Evolutionary conservation across 148 eudicot species (phyloP).

Genomic region (Pharnaceum exiguum): DNA sequence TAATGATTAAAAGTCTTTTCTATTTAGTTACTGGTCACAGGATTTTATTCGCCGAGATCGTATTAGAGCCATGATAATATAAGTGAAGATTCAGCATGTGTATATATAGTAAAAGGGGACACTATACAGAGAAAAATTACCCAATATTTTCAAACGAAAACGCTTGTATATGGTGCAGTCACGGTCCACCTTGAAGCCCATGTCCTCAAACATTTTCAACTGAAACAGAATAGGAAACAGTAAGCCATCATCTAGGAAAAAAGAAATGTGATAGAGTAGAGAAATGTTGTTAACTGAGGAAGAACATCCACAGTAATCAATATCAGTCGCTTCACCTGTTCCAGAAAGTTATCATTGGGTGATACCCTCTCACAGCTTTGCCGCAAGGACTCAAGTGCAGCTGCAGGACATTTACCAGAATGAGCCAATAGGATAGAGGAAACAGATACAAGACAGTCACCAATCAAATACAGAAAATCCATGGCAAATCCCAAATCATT

Average conservation of each 20-base stretch:
- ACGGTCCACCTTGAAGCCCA: slow-evolving; percentile 85
- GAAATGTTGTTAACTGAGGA: slow-evolving; percentile 1
- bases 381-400: slow-evolving; percentile 71
- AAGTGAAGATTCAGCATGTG: background rate
- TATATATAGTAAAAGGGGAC: background rate
- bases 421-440: slow-evolving; percentile 11
- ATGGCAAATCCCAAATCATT: background rate
- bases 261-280: background rate
- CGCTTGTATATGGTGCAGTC: slow-evolving; percentile 74
- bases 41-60: too few species aligned
- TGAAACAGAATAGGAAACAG: slow-evolving; percentile 22
- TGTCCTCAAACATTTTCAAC: slow-evolving; percentile 80
- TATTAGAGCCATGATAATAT: background rate
- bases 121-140: slow-evolving; percentile 30
- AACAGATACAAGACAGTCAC: slow-evolving; percentile 3
- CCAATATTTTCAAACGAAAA: slow-evolving; percentile 68
- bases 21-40: too few species aligned
- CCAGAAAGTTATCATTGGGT: slow-evolving; percentile 90
- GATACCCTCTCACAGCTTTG: slow-evolving; percentile 68
- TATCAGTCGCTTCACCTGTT: slow-evolving; percentile 50
- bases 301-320: background rate
- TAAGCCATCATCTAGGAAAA: background rate
- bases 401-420: slow-evolving; percentile 35
- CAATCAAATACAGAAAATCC: slow-evolving; percentile 5
- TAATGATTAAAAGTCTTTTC: too few species aligned